phyloP scores from a whole-genome alignment of 805 yeast genomes.

The Diddensiella santjacobensis region DNA sequence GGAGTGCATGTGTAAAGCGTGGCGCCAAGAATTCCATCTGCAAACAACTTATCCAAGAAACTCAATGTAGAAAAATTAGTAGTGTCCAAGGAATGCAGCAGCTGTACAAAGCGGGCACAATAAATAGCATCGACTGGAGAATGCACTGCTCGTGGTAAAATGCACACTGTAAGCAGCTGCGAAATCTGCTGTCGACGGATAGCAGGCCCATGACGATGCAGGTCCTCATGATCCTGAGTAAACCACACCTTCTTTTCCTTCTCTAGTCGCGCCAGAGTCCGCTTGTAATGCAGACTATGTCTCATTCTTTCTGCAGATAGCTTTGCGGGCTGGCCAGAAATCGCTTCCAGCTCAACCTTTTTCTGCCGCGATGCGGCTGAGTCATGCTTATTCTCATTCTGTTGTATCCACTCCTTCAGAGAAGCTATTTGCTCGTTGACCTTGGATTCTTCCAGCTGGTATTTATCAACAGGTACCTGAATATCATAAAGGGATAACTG shows the following conservation, averaged over 20 bases:
- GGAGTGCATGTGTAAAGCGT: conserved; percentile 69
- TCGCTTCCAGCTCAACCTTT: conserved; percentile 11
- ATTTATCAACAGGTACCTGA: conserved; percentile 47
- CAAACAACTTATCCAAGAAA: conserved; percentile 47
- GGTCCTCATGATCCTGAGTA: conserved; percentile 10
- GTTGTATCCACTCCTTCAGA: conserved; percentile 67
- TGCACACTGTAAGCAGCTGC: conserved; percentile 56
- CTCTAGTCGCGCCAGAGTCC: conserved; percentile 31
- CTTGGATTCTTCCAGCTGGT: conserved; percentile 45
- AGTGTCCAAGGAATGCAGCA: conserved; percentile 42
- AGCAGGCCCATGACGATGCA: conserved; percentile 2
- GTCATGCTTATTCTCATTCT: conserved; percentile 1
- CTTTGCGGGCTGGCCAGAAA: conserved; percentile 9
- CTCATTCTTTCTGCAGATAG: conserved; percentile 36
- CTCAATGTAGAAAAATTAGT: conserved; percentile 39
- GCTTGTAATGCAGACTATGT: conserved; percentile 43
- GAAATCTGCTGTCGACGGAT: conserved; percentile 20
- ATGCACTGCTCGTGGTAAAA: conserved; percentile 71
- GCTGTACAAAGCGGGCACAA: conserved; percentile 56
- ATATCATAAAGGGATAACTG: conserved; percentile 67
- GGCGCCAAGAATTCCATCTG: conserved; percentile 46
- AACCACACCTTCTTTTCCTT: conserved; percentile 32
- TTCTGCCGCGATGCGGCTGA: neutral
- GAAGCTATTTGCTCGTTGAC: conserved; percentile 31
- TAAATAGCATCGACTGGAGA: conserved; percentile 82